These are phyloP conservation scores for Turritis glabra DNA, from an alignment of 345 rosid species.

Conservation along the genomic window DNA sequence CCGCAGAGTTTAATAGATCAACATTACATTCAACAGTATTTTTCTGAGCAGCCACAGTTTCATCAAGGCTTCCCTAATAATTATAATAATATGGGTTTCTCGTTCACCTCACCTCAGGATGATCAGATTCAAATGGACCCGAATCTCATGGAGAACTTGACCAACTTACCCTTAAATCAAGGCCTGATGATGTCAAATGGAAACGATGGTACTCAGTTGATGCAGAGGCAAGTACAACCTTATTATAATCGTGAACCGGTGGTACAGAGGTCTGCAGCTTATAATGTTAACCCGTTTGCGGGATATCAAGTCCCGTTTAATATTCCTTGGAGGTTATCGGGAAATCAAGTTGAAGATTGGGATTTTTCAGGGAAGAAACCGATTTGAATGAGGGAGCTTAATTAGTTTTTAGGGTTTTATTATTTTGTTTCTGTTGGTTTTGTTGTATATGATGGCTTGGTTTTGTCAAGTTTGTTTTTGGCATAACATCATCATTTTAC, in stretches of 20 bases:
- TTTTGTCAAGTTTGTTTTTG: neutral
- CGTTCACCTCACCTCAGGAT: slow-evolving; percentile 18
- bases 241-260: slow-evolving; percentile 17
- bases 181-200: slow-evolving; percentile 31
- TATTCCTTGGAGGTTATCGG: neutral
- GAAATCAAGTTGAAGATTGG: slow-evolving; percentile 4
- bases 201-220: slow-evolving; percentile 30
- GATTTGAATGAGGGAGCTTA: slow-evolving; percentile 1
- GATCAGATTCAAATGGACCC: slow-evolving; percentile 28
- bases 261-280: slow-evolving; percentile 3
- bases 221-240: slow-evolving; percentile 15
- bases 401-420: slow-evolving; percentile 11
- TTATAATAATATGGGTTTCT: slow-evolving; percentile 8
- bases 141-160: slow-evolving; percentile 11
- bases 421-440: slow-evolving; percentile 24
- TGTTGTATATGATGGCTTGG: slow-evolving; percentile 11
- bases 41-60: slow-evolving; percentile 23
- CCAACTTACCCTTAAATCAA: slow-evolving; percentile 1
- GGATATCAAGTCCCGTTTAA: slow-evolving; percentile 6
- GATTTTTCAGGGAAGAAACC: slow-evolving; percentile 3
- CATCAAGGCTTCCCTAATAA: slow-evolving; percentile 2
- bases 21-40: slow-evolving; percentile 21
- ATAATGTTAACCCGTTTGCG: slow-evolving; percentile 1
- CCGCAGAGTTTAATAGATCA: slow-evolving; percentile 19
- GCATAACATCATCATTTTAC: slow-evolving; percentile 3